These are phyloP conservation scores for Beauveria pseudobassiana DNA, from an alignment of 2,329 filamentous ascomycete species.

Conservation along the genomic window DNA sequence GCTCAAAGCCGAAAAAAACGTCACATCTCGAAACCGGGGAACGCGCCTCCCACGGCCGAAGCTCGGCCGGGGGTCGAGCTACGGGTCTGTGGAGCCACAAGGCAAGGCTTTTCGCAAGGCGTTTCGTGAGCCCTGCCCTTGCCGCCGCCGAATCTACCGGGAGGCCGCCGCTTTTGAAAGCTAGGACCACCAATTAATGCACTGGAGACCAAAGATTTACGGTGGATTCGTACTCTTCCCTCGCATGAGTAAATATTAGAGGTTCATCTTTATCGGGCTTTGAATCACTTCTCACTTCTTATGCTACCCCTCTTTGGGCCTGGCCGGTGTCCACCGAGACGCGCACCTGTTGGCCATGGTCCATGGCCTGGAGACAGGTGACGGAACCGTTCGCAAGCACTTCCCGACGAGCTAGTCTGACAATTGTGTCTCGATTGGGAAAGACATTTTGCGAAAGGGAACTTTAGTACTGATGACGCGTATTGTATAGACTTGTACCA, in stretches of 20 bases:
- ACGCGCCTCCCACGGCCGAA: not conserved
- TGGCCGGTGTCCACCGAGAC: not conserved
- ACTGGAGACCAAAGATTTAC: not conserved
- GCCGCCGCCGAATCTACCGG: not conserved
- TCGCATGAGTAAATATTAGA: not conserved
- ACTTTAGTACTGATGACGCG: conserved; percentile 1
- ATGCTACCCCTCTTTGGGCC: not conserved
- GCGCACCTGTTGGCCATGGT: not conserved
- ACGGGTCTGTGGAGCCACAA: not conserved
- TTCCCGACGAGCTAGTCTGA: not conserved
- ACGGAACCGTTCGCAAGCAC: not conserved
- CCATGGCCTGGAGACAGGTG: not conserved
- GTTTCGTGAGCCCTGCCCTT: conserved; percentile 1
- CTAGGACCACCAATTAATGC: not conserved
- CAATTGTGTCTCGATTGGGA: not conserved
- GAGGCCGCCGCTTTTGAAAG: not conserved
- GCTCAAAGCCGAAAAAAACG: not conserved
- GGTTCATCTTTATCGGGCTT: not conserved
- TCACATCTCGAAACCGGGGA: not conserved
- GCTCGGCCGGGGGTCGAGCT: not conserved
- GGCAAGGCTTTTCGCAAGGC: conserved; percentile 10
- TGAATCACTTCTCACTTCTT: not conserved
- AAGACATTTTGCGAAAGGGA: not conserved
- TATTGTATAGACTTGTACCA: not conserved
- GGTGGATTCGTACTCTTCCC: not conserved